Base-by-base conservation (phyloP, 2,329 filamentous ascomycete genomes). In the Nannizzia gypsea region DNA sequence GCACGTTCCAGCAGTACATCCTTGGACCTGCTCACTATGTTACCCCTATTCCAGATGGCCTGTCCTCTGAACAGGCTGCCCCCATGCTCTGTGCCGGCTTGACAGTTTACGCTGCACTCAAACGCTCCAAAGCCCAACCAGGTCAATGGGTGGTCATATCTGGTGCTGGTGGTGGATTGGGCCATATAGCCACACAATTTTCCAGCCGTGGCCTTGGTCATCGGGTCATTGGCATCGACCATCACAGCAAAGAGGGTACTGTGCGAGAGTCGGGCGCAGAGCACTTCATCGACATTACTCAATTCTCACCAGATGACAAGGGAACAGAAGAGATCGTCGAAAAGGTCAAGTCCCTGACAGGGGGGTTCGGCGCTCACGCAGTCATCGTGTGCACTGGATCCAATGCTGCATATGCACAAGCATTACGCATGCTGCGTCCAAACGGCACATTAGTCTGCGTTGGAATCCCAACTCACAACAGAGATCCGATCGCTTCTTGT, bases 1-100 rank as follows among this genome's bases (percentile, higher is more conserved):
- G 85, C 40, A 88, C 85, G n/a, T 88, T 88, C 69, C 85, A 88
- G 68, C 83, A 87, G 72, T 88, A 87, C 67, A 80, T 80, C 17
- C 68, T 86, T 15, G 80, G 79, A 0, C 82, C 83, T 8, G 84
- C 84, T 2, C 80, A 81, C 71, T 88, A 88, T 69, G 85, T 87
- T 1, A 88, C 85, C 0, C 83, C 83, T 1, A 87, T 88, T 64
- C 85, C 85, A 1, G 83, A 85, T 3, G 72, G 70, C 2, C 71
- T 88, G 17, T 71, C 77, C 46, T 83, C 81, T 8, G 83, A 81
- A 57, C 76, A 77, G 24, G 85, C 85, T 0, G 85, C 85, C 1
- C 85, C 84, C 0, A 79, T 88, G 74, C 78, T 87, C 58, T 88
- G 84, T 70, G 84, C 83, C 13, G 85, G 85, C 28, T 78, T 87